Percentiles rank a stretch among this genome's conserved stretches.
These are phyloP conservation scores for Calcarisporium arbuscula DNA, from an alignment of 2,329 filamentous ascomycete genomes.

Conservation along the genomic window DNA sequence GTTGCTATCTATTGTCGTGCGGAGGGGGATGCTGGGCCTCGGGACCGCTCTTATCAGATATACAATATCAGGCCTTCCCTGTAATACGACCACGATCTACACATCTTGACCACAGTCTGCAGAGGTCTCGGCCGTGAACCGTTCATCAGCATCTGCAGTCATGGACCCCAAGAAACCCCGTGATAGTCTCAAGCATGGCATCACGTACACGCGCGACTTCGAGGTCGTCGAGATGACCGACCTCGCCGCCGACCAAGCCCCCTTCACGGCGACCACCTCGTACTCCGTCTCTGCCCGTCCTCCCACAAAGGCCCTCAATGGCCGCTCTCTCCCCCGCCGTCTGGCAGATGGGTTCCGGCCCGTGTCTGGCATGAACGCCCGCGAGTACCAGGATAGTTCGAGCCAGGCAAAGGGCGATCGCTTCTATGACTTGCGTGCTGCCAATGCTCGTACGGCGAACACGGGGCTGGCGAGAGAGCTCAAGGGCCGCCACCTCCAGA, in stretches of 20 bases:
- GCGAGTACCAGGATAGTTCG: slow-evolving; percentile 18
- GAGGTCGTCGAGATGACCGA: slow-evolving; percentile 14
- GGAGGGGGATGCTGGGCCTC: too few species aligned
- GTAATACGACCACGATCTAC: too few species aligned
- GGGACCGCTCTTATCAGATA: too few species aligned
- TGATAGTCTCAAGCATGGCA: slow-evolving; percentile 11
- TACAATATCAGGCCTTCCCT: too few species aligned
- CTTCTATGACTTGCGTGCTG: slow-evolving; percentile 41
- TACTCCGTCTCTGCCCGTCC: slow-evolving; percentile 8
- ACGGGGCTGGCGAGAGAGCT: too few species aligned
- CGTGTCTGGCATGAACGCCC: slow-evolving; percentile 40
- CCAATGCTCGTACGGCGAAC: too few species aligned
- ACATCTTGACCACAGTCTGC: too few species aligned
- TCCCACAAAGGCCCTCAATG: neutral
- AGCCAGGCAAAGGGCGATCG: slow-evolving; percentile 23
- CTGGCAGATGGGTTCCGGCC: slow-evolving; percentile 51
- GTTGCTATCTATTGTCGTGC: too few species aligned
- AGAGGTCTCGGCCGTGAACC: too few species aligned
- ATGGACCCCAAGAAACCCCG: too few species aligned
- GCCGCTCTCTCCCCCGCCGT: slow-evolving; percentile 19
- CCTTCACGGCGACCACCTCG: slow-evolving; percentile 9
- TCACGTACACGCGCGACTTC: slow-evolving; percentile 12
- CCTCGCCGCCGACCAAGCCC: slow-evolving; percentile 1
- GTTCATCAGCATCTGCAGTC: too few species aligned
- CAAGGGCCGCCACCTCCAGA: too few species aligned